Evolutionary conservation across 2,329 filamentous ascomycete species (phyloP), one percentile per base, ranked within the genome.

Genomic region (Fonsecaea pedrosoi): DNA sequence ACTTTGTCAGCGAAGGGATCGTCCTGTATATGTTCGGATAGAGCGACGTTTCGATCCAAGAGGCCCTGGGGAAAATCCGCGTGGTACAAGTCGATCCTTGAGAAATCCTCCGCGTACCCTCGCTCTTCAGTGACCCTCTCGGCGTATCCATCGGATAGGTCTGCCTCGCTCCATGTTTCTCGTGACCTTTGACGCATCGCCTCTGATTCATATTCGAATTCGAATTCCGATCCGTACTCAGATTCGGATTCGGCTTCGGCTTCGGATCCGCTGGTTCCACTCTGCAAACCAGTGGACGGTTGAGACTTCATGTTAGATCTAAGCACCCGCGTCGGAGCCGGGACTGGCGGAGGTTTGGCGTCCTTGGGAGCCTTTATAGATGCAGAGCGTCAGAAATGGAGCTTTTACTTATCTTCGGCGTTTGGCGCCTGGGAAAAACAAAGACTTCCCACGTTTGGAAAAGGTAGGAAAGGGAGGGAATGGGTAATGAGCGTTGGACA

Each of bases 91-190:
- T 13, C 25, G 48, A 54, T 54, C 48, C 48, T 54, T 30, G 48
- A 25, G 48, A 15, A 53, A 18, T 53, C 45, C 9, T 53, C 18
- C 3, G 45, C 3, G 30, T 32, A 18, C 45, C n/a, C 1, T n/a
- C n/a, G 48, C n/a, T 54, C 48, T 32, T 54, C 48, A 54, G 48
- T n/a, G 48, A 54, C n/a, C 18, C 25, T 18, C 30, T 54, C n/a
- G 25, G 10, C 10, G n/a, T 30, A 6, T 32, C 6, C 30, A 54
- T n/a, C 48, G 25, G 48, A n/a, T 32, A 32, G 30, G 30, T 54
- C 25, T 25, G 48, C 48, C 25, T 54, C 18, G 30, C 18, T 30
- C 25, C 9, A 8, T 18, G 21, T 4, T 25, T 54, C 25, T 21
- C 48, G 48, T 25, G 18, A 1, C 13, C 4, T 54, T 32, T n/a